Evolutionary conservation across 805 yeast species (phyloP), one percentile per base, ranked within the genome.

Genomic region (Lachancea sp.): DNA sequence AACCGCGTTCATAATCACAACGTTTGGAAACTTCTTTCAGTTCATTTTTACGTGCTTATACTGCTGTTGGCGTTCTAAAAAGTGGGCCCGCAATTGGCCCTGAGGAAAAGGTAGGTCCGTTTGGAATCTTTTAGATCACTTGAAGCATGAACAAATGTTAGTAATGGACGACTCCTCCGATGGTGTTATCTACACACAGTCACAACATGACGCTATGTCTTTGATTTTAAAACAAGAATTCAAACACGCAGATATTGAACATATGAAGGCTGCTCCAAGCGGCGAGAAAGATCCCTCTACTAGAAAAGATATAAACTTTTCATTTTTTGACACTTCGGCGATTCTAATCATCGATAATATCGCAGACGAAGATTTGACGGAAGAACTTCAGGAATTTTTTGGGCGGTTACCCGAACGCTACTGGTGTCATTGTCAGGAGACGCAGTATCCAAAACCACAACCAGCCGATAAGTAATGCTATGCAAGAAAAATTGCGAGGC

Each of bases 381-480:
- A 74, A 19, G 67, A 80, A 15, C 65, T 89, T 31, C 76, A 76
- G 46, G 63, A 72, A 42, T n/a, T 82, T 88, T 0, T 75, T 89
- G 40, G 59, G 51, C n/a, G 68, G 71, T 12, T 81, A 86, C 52
- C 96, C 97, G 1, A 70, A 75, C 0, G 67, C 95, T 3, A 76
- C 88, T 2, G 97, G 97, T 0, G 87, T 90, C 1, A 68, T 90
- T 40, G 97, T 90, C 5, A 75, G 95, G 61, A 72, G 96, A 55
- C 97, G 90, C 57, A 97, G 97, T 1, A 80, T 90, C 33, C 89
- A 81, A 57, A 96, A 88, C n/a, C 90, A 97, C 97, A 97, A 96
- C 18, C 86, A 82, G 51, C 77, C 74, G 18, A 83, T 86, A 9
- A 83, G 94, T 84, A 87, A 89, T 63, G 96, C 97, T 35, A 90